Base-by-base conservation (phyloP, 768 basidiomycete genomes). In the Mycena leptocephala region DNA sequence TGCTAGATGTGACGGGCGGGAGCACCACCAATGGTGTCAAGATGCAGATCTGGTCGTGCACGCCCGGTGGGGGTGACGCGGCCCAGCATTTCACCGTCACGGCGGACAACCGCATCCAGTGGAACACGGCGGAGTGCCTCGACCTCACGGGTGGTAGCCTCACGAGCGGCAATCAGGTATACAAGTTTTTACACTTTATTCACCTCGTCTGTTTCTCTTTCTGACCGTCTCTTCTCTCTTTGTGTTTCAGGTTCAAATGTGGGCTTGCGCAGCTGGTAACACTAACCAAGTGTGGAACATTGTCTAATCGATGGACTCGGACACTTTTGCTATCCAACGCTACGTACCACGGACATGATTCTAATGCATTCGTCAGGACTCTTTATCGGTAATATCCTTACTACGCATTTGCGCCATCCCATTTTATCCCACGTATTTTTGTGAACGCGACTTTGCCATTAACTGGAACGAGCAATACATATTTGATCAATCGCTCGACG, bases 211-310 rank as follows among this genome's bases (percentile, higher is more conserved):
- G 43, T 32, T 30, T 37, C 43, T 28, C 7, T 53, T 39, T 37
- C 53, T 68, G 5, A 55, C 51, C 33, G 20, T 35, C 20, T 28
- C 24, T 37, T 41, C n/a, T n/a, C n/a, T n/a, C n/a, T n/a, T n/a
- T n/a, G n/a, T n/a, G n/a, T n/a, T 37, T 13, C 51, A 68, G 68
- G 39, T 70, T 39, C 68, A 70, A 41, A 70, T 70, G 68, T 70
- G 70, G 70, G 46, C 22, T 33, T 71, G 70, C 51, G 24, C 56
- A 13, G 14, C 59, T 24, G 59, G 59, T 16, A 62, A 71, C 10
- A 48, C 32, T 70, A 88, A 79, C 20, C 87, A 90, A 5, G 83
- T 71, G 26, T 71, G 70, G 70, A 71, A 71, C 24, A 26, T 62
- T 18, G 70, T 71, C 30, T 71, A 30, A 62, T 67, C 33, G 32